A percentile compares a stretch with the other conserved stretches of the same genome.
phyloP scores from a whole-genome alignment of 495 filamentous ascomycete species.

The Aspergillus asperescens region DNA sequence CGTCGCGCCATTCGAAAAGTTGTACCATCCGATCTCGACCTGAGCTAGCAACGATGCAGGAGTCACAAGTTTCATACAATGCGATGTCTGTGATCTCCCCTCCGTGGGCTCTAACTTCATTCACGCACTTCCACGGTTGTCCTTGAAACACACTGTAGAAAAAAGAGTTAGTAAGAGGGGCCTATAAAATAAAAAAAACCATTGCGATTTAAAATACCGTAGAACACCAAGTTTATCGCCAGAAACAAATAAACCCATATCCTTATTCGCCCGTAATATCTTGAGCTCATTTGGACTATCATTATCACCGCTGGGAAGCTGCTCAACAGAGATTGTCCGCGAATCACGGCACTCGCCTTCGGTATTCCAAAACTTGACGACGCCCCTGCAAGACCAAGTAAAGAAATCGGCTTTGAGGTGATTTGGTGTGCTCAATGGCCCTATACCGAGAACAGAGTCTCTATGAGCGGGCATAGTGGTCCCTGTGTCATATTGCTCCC shows the following conservation, averaged over 20 bases:
- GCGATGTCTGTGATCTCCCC: constrained; percentile 81
- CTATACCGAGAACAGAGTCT: constrained; percentile 73
- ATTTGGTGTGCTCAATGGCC: constrained; percentile 53
- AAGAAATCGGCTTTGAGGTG: constrained; percentile 64
- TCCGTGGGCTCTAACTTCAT: constrained; percentile 76
- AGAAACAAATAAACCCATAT: constrained; percentile 61
- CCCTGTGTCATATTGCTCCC: constrained; percentile 22
- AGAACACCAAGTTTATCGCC: constrained; percentile 84
- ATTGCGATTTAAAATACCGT: constrained; percentile 44
- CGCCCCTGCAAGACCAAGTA: constrained; percentile 78
- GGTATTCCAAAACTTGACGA: constrained; percentile 73
- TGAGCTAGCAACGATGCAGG: constrained; percentile 64
- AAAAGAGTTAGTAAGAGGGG: constrained; percentile 19
- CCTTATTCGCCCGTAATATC: constrained; percentile 55
- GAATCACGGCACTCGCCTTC: constrained; percentile 61
- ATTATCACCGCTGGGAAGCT: constrained; percentile 50
- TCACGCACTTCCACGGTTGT: constrained; percentile 46
- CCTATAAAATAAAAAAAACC: not conserved
- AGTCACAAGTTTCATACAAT: constrained; percentile 37
- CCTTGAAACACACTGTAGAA: constrained; percentile 38
- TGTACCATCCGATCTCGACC: constrained; percentile 88
- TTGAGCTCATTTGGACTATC: constrained; percentile 70
- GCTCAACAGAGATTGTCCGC: constrained; percentile 64
- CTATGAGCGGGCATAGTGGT: constrained; percentile 60
- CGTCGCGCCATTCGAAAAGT: constrained; percentile 60